Percentiles rank a stretch among this genome's conserved stretches.
These are phyloP conservation scores for Aspergillus arachidicola DNA, from an alignment of 2,329 filamentous ascomycete species.

Conservation along the genomic window DNA sequence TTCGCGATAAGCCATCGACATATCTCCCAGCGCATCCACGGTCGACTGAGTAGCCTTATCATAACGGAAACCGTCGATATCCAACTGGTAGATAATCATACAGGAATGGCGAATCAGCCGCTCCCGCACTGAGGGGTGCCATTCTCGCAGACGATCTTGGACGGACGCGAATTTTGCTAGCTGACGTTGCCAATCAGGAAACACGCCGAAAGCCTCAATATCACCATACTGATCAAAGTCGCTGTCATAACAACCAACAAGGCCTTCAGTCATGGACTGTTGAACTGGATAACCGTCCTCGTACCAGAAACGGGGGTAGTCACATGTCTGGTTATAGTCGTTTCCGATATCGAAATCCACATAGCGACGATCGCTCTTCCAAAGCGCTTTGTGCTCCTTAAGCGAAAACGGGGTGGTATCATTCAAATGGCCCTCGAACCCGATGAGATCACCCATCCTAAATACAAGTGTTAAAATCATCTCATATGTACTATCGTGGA, in stretches of 20 bases:
- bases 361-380: slow-evolving; percentile 59
- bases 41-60: slow-evolving; percentile 69
- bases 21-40: slow-evolving; percentile 62
- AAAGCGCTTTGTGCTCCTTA: slow-evolving; percentile 61
- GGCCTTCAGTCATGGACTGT: slow-evolving; percentile 48
- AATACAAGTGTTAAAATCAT: not conserved
- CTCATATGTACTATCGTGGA: too few relatives aligned
- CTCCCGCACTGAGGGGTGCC: slow-evolving; percentile 60
- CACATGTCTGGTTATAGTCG: slow-evolving; percentile 55
- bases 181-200: slow-evolving; percentile 65
- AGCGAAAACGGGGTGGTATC: slow-evolving; percentile 57
- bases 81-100: slow-evolving; percentile 63
- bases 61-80: slow-evolving; percentile 68
- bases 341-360: slow-evolving; percentile 61
- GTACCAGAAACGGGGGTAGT: slow-evolving; percentile 65
- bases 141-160: slow-evolving; percentile 68
- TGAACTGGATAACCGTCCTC: slow-evolving; percentile 58
- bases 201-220: slow-evolving; percentile 64
- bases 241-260: slow-evolving; percentile 62
- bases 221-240: slow-evolving; percentile 69
- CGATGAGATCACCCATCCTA: slow-evolving; percentile 61
- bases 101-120: slow-evolving; percentile 65
- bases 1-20: slow-evolving; percentile 58
- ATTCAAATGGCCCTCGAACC: slow-evolving; percentile 64
- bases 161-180: slow-evolving; percentile 68